Base-by-base conservation (phyloP, 495 filamentous ascomycete genomes). In the Copromyces sp. region DNA sequence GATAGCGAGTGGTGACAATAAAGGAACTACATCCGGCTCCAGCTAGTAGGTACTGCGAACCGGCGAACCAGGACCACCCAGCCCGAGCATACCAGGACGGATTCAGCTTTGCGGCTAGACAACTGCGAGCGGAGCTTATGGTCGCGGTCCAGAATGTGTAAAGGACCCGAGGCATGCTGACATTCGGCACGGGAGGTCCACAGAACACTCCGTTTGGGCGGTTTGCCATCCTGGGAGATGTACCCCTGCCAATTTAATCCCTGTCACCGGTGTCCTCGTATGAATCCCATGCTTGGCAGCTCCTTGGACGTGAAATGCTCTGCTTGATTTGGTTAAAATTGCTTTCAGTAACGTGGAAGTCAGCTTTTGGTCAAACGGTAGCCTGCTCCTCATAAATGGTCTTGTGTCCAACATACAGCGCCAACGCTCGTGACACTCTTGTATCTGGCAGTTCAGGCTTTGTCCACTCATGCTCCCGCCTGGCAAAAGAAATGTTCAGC, bases 201-300 rank as follows among this genome's bases (percentile, higher is more conserved):
- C 53, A 65, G 14, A 65, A 35, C 29, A 6, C 14, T 35, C 53
- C 29, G 29, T 65, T 17, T 65, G 53, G 53, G 53, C 53, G 53
- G 53, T 65, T 65, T 37, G 29, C 32, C 72, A 53, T 41, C 72
- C 16, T 44, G 68, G 70, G 39, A 73, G 37, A 70, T n/a, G 71
- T 71, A 76, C 72, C 74, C 74, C 74, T 69, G 53, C 61, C 40
- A 70, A 65, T 69, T 44, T 44, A 42, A 69, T 70, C 75, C 77
- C 68, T 53, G 78, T 75, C 74, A 77, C 74, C 74, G 74, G 76
- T 77, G 71, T 75, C 70, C 68, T 68, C 76, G 37, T 77, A 74
- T 74, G 47, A 59, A 59, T 59, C 11, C 73, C 68, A 42, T 72
- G 72, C 76, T 80, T 78, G 78, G 73, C 73, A 68, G 20, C 71